Conservation (phyloP, 2,329 filamentous ascomycete genomes). For the Biscogniauxia sp. region DNA sequence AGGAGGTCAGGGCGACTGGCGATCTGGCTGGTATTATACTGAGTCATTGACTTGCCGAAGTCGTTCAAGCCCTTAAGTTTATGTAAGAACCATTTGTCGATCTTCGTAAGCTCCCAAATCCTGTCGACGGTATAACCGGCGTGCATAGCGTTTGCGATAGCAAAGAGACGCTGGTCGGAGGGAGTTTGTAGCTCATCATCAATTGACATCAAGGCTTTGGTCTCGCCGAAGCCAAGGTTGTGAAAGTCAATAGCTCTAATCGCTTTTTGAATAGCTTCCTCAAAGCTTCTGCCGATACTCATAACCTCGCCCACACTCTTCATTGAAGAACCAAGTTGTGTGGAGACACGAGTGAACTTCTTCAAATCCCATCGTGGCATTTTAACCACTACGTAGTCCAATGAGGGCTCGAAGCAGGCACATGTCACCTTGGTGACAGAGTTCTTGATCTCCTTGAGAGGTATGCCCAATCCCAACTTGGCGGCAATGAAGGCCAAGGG, state of each 20-base stretch:
- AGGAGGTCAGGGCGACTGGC: conserved; percentile 64
- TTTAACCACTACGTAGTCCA: conserved; percentile 98
- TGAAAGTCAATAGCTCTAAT: conserved; percentile 94
- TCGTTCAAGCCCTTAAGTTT: conserved; percentile 88
- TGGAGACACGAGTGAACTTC: conserved; percentile 97
- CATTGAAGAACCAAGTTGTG: conserved; percentile 95
- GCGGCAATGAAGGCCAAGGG: conserved; percentile 94
- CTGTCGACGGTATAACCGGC: conserved; percentile 91
- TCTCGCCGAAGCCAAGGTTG: conserved; percentile 93
- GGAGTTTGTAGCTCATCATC: conserved; percentile 95
- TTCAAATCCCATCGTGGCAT: conserved; percentile 98
- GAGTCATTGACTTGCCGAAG: conserved; percentile 77
- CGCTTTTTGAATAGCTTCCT: conserved; percentile 97
- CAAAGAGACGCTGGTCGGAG: conserved; percentile 94
- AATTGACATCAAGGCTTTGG: conserved; percentile 88
- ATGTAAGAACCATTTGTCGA: conserved; percentile 97
- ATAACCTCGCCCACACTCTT: conserved; percentile 99
- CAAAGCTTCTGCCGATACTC: conserved; percentile 94
- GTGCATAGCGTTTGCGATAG: conserved; percentile 97
- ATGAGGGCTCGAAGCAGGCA: conserved; percentile 96
- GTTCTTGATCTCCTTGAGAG: conserved; percentile 94
- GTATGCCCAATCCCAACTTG: conserved; percentile 92
- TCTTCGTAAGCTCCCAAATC: conserved; percentile 97
- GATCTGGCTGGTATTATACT: conserved; percentile 63
- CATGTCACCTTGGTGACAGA: conserved; percentile 93